Base-by-base conservation (phyloP, 1,139 yeast species). In the Zygosaccharomyces pseudobailii region DNA sequence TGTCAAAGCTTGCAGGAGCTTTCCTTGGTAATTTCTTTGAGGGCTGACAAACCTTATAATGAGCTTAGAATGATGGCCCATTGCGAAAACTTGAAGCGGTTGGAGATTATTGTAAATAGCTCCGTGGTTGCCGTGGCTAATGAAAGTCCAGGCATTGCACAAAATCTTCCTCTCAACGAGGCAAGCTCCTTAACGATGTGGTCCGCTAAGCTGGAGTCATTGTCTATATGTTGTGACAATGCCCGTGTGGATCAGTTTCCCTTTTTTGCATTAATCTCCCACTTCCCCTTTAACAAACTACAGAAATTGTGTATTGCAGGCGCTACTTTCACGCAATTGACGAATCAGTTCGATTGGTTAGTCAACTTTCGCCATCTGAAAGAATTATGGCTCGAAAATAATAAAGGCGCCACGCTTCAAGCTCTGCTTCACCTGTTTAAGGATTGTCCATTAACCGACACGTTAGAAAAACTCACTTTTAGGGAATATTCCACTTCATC, bases 371-470 rank as follows among this genome's bases (percentile, higher is more conserved):
- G 46, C 2, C 41, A 44, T 21, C 38, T 64, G 21, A 44, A 49
- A 33, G 62, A 61, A 34, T 27, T 64, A 13, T 64, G 67, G 67
- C 36, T 64, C 2, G 68, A 64, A 51, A 54, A 61, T 41, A 64
- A 61, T 43, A 49, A 47, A 24, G 52, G 56, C 35, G 52, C 59
- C 5, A 48, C 44, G 9, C 40, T 64, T 6, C 34, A 36, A 6
- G 49, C 51, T 8, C 55, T 64, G 31, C 33, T 64, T 28, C 41
- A 46, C 3, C 22, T 51, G 5, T 22, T 61, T 17, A 42, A 53
- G 30, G 48, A 50, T 10, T 44, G 41, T 13, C 53, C 48, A 9
- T 35, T 61, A 5, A 57, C 57, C 30, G 37, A 45, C 3, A 40
- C 40, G 6, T 45, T 64, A 8, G 36, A 50, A 32, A 54, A 52